Evolutionary conservation across 768 basidiomycete species (phyloP).

Genomic region (Leccinum olivaceopallidum): DNA sequence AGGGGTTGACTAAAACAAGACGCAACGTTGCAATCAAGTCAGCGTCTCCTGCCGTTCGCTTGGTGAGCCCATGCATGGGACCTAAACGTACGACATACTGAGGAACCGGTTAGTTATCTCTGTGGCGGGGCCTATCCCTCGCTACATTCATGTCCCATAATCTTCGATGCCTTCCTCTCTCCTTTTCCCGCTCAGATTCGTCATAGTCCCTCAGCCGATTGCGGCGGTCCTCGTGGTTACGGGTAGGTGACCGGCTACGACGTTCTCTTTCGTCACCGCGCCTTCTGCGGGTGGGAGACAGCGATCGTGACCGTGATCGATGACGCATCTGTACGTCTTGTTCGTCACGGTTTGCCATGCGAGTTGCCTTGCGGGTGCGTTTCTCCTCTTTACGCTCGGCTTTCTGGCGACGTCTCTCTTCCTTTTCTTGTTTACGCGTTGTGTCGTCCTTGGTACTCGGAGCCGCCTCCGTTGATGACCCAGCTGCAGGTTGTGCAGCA

Average conservation of each 20-base stretch:
- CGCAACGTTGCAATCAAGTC: slow-evolving; percentile 1
- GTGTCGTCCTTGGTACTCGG: slow-evolving; percentile 32
- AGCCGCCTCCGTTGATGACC: slow-evolving; percentile 20
- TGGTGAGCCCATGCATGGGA: slow-evolving; percentile 8
- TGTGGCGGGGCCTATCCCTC: slow-evolving; percentile 37
- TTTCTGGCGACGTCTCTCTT: slow-evolving; percentile 53
- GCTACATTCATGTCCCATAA: slow-evolving; percentile 51
- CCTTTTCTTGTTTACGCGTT: slow-evolving; percentile 39
- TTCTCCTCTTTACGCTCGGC: slow-evolving; percentile 61
- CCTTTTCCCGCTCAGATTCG: slow-evolving; percentile 27
- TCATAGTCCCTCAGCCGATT: slow-evolving; percentile 28
- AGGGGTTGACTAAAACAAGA: slow-evolving; percentile 7
- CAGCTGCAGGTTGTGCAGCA: slow-evolving; percentile 23
- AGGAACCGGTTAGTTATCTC: slow-evolving; percentile 17
- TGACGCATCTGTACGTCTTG: slow-evolving; percentile 26
- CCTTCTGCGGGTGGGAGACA: slow-evolving; percentile 32
- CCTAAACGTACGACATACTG: slow-evolving; percentile 10
- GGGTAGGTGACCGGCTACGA: slow-evolving; percentile 35
- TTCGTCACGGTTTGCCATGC: slow-evolving; percentile 38
- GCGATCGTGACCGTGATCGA: slow-evolving; percentile 37
- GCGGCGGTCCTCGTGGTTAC: slow-evolving; percentile 19
- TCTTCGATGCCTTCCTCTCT: slow-evolving; percentile 46
- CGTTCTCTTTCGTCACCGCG: slow-evolving; percentile 18
- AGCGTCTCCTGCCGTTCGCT: slow-evolving; percentile 6
- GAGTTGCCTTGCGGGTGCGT: slow-evolving; percentile 53